Conservation (phyloP, 2,329 filamentous ascomycete species). For the Sarocladium brachiariae region DNA sequence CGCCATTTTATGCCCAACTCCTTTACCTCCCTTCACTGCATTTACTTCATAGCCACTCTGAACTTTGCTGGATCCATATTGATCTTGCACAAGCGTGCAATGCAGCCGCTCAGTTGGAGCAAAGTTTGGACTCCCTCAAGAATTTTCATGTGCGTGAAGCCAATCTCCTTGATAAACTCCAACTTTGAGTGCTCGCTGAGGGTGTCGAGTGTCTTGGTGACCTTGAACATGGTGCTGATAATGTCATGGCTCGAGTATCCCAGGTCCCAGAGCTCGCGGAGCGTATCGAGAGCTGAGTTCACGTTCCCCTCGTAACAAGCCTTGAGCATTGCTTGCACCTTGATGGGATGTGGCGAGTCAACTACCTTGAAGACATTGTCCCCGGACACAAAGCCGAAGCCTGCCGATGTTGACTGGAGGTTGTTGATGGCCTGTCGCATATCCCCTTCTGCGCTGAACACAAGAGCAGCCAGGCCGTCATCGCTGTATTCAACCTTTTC, state of each 20-base stretch:
- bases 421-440: constrained; percentile 99
- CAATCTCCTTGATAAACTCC: constrained; percentile 97
- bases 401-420: constrained; percentile 84
- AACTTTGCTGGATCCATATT: constrained; percentile 94
- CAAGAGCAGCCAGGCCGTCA: constrained; percentile 88
- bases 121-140: constrained; percentile 96
- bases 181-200: constrained; percentile 92
- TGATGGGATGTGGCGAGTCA: constrained; percentile 93
- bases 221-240: constrained; percentile 97
- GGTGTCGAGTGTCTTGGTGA: constrained; percentile 90
- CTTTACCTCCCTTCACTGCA: constrained; percentile 7
- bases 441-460: constrained; percentile 95
- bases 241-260: constrained; percentile 99
- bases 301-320: constrained; percentile 90
- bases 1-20: constrained; percentile 25
- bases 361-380: constrained; percentile 98
- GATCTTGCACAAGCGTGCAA: constrained; percentile 85
- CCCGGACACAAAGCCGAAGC: constrained; percentile 93
- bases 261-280: constrained; percentile 88
- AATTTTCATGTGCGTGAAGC: constrained; percentile 98
- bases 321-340: constrained; percentile 98
- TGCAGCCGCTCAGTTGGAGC: constrained; percentile 85
- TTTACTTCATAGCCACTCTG: constrained; percentile 28
- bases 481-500: constrained; percentile 88
- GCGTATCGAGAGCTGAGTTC: constrained; percentile 74